Evolutionary conservation across 768 basidiomycete species (phyloP).

Genomic region (Pleurotus platypus): DNA sequence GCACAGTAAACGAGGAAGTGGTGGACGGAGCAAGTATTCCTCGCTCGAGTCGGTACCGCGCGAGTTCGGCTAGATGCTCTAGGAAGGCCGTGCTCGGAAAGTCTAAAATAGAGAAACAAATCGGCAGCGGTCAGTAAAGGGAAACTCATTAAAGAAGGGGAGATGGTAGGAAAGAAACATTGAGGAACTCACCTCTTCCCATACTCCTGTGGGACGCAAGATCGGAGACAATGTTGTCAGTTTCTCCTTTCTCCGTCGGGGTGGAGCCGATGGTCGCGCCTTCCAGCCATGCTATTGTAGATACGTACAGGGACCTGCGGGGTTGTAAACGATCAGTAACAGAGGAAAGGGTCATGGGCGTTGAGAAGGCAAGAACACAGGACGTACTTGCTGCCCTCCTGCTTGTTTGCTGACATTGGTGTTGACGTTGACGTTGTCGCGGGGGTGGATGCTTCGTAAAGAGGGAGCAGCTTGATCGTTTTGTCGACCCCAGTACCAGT

Average conservation of each 20-base stretch:
- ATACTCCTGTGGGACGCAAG: conserved; percentile 42
- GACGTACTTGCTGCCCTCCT: conserved; percentile 35
- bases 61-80: conserved; percentile 43
- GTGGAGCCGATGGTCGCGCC: too few species aligned
- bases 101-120: conserved; percentile 18
- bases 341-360: conserved; percentile 12
- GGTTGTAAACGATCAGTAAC: conserved; percentile 26
- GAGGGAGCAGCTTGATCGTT: conserved; percentile 24
- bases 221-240: conserved; percentile 31
- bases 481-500: conserved; percentile 23
- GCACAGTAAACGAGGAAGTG: conserved; percentile 2
- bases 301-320: not conserved
- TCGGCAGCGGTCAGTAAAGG: not conserved
- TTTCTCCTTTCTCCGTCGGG: conserved; percentile 15
- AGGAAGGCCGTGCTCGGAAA: conserved; percentile 48
- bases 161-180: not conserved
- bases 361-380: not conserved
- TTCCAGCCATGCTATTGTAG: too few species aligned
- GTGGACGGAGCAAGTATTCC: too few species aligned
- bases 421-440: not conserved
- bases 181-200: conserved; percentile 33
- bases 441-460: conserved; percentile 21
- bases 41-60: conserved; percentile 25
- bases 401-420: conserved; percentile 16
- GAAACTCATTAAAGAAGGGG: not conserved